Percentiles rank a stretch among this genome's conserved stretches.
Conservation (phyloP, 768 basidiomycete species). For the Royoungia palumana region DNA sequence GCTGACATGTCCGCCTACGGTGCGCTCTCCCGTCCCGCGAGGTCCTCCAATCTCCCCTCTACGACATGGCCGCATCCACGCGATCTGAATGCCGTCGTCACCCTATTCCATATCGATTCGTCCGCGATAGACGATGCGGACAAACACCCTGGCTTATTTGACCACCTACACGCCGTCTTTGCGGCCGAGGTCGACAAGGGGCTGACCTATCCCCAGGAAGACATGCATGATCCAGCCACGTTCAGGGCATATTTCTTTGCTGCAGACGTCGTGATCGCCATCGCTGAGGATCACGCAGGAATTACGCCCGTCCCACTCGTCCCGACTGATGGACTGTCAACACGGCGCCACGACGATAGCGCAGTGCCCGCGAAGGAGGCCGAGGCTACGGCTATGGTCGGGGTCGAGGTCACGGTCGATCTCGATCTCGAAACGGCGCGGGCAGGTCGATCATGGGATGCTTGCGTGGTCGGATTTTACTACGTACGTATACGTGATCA, state of each 20-base stretch:
- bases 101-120: conserved; percentile 38
- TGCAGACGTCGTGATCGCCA: conserved; percentile 70
- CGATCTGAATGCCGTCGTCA: conserved; percentile 18
- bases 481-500: conserved; percentile 48
- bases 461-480: conserved; percentile 73
- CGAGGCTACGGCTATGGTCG: neutral
- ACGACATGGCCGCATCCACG: conserved; percentile 45
- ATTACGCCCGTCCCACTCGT: neutral
- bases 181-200: conserved; percentile 74
- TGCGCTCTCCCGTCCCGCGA: conserved; percentile 39
- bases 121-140: conserved; percentile 13
- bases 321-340: too few relatives aligned
- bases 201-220: conserved; percentile 83
- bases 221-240: conserved; percentile 43
- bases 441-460: conserved; percentile 57
- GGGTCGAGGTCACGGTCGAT: conserved; percentile 23
- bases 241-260: conserved; percentile 80
- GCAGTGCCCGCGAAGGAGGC: neutral
- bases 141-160: conserved; percentile 48
- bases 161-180: conserved; percentile 61
- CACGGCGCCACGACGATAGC: neutral
- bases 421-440: conserved; percentile 43
- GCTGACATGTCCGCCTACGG: conserved; percentile 71
- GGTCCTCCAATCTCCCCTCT: conserved; percentile 37
- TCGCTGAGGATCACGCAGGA: conserved; percentile 31